phyloP scores from a whole-genome alignment of 306 rosid species.

The Begonia loranthoides region DNA sequence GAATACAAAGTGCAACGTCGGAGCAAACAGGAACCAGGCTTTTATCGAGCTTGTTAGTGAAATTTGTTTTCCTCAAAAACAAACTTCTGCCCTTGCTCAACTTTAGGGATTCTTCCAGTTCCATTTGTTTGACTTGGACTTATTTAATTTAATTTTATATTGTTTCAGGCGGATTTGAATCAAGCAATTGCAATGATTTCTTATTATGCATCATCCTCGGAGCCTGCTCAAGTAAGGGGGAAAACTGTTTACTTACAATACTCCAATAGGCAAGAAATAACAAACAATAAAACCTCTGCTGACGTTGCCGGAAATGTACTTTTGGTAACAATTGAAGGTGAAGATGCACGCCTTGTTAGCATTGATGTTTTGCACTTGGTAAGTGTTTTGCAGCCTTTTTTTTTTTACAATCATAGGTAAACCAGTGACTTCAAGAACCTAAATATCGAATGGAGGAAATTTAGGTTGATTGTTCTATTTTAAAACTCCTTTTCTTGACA shows the following conservation, averaged over 20 bases:
- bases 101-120: too few species aligned
- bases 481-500: conserved; percentile 65
- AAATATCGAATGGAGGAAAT: conserved; percentile 24
- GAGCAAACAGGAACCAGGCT: conserved; percentile 94
- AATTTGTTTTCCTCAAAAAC: not conserved
- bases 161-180: conserved; percentile 72
- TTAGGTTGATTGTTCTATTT: conserved; percentile 65
- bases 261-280: conserved; percentile 97
- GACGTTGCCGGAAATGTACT: conserved; percentile 98
- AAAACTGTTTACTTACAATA: conserved; percentile 95
- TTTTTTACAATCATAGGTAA: conserved; percentile 31
- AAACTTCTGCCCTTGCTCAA: too few species aligned
- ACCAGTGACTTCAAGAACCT: conserved; percentile 16
- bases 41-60: conserved; percentile 91
- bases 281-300: conserved; percentile 95
- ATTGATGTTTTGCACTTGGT: conserved; percentile 97
- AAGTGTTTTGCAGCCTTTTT: conserved; percentile 32
- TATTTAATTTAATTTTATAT: conserved; percentile 1
- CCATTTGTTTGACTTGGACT: not conserved
- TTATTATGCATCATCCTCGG: conserved; percentile 91
- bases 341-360: conserved; percentile 97
- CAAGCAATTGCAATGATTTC: conserved; percentile 99
- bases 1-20: conserved; percentile 97
- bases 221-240: conserved; percentile 98
- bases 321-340: conserved; percentile 93